These are phyloP conservation scores for Moniliella sp. DNA, from an alignment of 1,284 basidiomycete species.

Conservation along the genomic window DNA sequence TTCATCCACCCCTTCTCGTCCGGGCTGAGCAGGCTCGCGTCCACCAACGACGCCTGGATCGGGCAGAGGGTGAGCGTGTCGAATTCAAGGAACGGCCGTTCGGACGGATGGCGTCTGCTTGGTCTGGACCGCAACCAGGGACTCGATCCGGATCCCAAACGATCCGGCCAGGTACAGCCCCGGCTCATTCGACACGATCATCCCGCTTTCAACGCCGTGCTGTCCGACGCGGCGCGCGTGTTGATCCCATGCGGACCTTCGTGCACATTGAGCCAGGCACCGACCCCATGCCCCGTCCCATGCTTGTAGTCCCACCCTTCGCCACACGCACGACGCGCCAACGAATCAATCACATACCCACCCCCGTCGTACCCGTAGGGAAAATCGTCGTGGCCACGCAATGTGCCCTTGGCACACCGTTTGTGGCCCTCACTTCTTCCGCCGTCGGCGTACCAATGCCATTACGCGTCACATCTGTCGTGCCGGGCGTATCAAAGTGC, in stretches of 20 bases:
- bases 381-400: constrained; percentile 67
- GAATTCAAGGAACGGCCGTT: constrained; percentile 19
- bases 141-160: constrained; percentile 85
- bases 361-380: constrained; percentile 70
- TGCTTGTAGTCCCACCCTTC: constrained; percentile 38
- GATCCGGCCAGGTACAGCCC: constrained; percentile 77
- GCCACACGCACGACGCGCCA: constrained; percentile 67
- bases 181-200: constrained; percentile 42
- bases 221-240: constrained; percentile 25
- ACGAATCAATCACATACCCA: constrained; percentile 54
- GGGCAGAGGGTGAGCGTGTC: constrained; percentile 39
- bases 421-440: constrained; percentile 69
- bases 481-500: constrained; percentile 69
- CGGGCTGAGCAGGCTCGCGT: constrained; percentile 44
- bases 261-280: constrained; percentile 27
- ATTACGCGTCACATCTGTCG: constrained; percentile 67
- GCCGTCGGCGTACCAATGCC: constrained; percentile 69
- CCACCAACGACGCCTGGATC: constrained; percentile 65
- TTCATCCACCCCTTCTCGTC: constrained; percentile 65
- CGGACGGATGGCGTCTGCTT: too few species aligned
- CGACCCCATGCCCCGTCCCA: constrained; percentile 7
- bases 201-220: constrained; percentile 29
- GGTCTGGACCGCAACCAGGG: constrained; percentile 35
- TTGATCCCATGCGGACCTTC: constrained; percentile 32
- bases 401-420: constrained; percentile 88